phyloP scores from a whole-genome alignment of 306 rosid species.

The Vigna unguiculata region DNA sequence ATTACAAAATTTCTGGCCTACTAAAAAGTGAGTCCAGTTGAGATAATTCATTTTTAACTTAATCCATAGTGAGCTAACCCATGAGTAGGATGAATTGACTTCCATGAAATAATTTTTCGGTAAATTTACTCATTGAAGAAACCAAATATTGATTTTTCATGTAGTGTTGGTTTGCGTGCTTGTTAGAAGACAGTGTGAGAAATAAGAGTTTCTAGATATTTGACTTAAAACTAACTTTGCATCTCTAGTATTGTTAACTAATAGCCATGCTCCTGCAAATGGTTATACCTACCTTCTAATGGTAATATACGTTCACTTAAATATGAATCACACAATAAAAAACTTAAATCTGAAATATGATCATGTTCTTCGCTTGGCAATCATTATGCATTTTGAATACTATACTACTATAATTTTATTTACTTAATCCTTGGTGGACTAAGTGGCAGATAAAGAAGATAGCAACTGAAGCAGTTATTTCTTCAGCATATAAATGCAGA shows the following conservation, averaged over 20 bases:
- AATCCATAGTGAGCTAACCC: no score
- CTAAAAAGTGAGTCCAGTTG: no score
- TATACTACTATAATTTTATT: conserved; percentile 39
- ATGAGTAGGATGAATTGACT: no score
- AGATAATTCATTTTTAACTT: no score
- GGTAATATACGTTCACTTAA: not conserved
- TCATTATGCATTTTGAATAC: conserved; percentile 24
- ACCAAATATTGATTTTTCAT: no score
- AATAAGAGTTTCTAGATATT: not conserved
- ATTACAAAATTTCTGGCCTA: no score
- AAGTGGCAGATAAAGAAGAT: conserved; percentile 68
- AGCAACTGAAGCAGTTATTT: conserved; percentile 53
- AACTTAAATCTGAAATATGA: conserved; percentile 17
- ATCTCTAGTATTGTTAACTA: not conserved
- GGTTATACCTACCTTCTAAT: not conserved
- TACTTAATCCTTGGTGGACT: conserved; percentile 55
- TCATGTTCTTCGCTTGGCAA: conserved; percentile 1
- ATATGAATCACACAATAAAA: not conserved
- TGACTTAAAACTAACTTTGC: not conserved
- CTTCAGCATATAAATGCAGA: conserved; percentile 48
- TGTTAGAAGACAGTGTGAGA: not conserved
- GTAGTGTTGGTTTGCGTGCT: not conserved
- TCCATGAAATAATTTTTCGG: no score
- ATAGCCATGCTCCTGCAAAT: not conserved
- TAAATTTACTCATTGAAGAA: no score